Evolutionary conservation across 371 early-diverging fungal genomes (phyloP).

Genomic region (Blastocladiella emersonii): DNA sequence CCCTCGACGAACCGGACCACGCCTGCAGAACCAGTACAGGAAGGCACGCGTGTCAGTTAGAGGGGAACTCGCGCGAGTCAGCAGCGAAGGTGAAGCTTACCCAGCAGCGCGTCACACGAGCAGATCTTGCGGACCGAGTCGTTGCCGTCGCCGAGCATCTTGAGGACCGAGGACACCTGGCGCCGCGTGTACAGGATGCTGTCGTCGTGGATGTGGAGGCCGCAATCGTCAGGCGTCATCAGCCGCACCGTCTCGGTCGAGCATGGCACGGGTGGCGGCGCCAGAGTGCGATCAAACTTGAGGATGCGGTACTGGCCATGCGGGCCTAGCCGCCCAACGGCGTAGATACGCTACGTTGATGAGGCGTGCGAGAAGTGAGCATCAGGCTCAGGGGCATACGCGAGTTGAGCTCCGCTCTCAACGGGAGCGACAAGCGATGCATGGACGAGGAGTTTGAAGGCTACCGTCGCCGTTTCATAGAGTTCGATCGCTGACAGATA

Average conservation of each 20-base stretch:
- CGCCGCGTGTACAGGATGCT: constrained; percentile 45
- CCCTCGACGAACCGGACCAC: constrained; percentile 85
- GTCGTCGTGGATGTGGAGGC: constrained; percentile 26
- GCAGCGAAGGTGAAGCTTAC: background rate
- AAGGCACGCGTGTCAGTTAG: too few relatives aligned
- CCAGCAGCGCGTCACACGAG: constrained; percentile 6
- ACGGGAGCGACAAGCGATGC: background rate
- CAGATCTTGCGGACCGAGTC: constrained; percentile 58
- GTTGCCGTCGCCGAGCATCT: constrained; percentile 72
- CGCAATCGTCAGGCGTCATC: background rate
- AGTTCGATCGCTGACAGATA: background rate
- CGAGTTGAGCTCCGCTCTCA: background rate
- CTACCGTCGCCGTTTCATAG: background rate
- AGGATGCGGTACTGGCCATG: constrained; percentile 64
- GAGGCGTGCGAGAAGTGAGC: background rate
- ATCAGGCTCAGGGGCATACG: too few relatives aligned
- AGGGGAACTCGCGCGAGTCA: too few relatives aligned
- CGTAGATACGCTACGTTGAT: constrained; percentile 44
- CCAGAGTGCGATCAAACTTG: constrained; percentile 70
- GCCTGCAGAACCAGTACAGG: constrained; percentile 25
- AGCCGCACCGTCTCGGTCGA: constrained; percentile 37
- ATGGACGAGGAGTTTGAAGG: too few relatives aligned
- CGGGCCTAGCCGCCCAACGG: constrained; percentile 63
- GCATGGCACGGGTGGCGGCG: constrained; percentile 30
- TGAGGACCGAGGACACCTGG: constrained; percentile 56